A percentile compares a stretch with the other conserved stretches of the same genome.
phyloP scores from a whole-genome alignment of 768 basidiomycete species.

The Boletus fagicola region DNA sequence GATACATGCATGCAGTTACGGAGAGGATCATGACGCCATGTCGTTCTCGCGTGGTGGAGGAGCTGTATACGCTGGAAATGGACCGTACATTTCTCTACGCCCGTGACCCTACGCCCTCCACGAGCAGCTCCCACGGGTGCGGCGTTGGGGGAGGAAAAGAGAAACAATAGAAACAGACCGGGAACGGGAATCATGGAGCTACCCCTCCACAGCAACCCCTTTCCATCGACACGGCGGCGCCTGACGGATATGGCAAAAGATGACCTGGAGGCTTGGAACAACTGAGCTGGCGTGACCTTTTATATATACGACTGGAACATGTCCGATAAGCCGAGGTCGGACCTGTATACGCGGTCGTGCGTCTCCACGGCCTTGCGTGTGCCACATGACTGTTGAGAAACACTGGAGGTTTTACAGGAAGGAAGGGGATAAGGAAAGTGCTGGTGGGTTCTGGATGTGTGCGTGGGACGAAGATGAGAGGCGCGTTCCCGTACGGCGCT shows the following conservation, averaged over 20 bases:
- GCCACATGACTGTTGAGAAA: constrained; percentile 5
- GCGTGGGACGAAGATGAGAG: constrained; percentile 1
- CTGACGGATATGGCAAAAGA: constrained; percentile 16
- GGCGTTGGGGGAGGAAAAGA: constrained; percentile 1
- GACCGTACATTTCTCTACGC: not conserved
- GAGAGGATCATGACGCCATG: constrained; percentile 14
- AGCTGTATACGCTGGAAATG: not conserved
- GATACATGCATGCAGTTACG: not conserved
- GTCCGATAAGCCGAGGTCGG: constrained; percentile 11
- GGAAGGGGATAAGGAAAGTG: not conserved
- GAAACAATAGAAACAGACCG: not conserved
- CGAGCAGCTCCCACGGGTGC: constrained; percentile 6
- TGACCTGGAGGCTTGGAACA: not conserved
- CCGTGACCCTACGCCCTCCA: constrained; percentile 20
- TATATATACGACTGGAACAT: not conserved
- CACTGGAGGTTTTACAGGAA: constrained; percentile 4
- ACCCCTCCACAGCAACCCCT: constrained; percentile 19
- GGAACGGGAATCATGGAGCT: constrained; percentile 20
- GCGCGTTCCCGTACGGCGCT: constrained; percentile 6
- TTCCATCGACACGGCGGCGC: constrained; percentile 12
- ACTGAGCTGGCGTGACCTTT: not conserved
- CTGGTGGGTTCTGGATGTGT: not conserved
- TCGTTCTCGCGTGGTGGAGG: constrained; percentile 3
- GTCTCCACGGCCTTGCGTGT: constrained; percentile 7
- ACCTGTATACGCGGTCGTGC: not conserved